These are phyloP conservation scores for Kalmusia sp. DNA, from an alignment of 2,329 filamentous ascomycete genomes.

Conservation along the genomic window DNA sequence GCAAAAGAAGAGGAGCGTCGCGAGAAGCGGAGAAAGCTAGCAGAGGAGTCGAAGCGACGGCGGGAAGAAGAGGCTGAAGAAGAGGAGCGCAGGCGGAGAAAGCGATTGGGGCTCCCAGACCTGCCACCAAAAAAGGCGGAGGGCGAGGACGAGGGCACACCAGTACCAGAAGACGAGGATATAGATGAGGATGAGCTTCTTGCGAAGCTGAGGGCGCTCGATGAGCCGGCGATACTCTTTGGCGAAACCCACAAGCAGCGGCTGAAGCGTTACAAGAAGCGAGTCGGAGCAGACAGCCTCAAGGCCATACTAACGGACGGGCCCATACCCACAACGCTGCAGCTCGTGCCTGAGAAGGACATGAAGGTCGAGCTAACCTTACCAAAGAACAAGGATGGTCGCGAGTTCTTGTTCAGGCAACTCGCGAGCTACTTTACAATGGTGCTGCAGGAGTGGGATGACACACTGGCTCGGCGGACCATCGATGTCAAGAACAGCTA, in stretches of 20 bases:
- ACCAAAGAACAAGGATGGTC: conserved; percentile 68
- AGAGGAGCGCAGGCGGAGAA: conserved; percentile 75
- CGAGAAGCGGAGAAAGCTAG: conserved; percentile 81
- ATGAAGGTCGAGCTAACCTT: conserved; percentile 78
- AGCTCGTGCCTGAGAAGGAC: conserved; percentile 80
- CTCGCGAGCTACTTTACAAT: conserved; percentile 95
- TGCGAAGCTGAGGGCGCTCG: conserved; percentile 71
- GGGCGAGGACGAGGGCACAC: conserved; percentile 52
- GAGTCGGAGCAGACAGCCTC: conserved; percentile 56
- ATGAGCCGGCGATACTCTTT: conserved; percentile 78
- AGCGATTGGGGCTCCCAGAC: conserved; percentile 81
- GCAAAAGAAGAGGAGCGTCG: conserved; percentile 73
- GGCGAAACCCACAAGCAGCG: conserved; percentile 77
- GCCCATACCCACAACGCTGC: conserved; percentile 85
- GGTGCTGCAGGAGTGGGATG: conserved; percentile 88
- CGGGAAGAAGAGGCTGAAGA: conserved; percentile 76
- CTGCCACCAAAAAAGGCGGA: conserved; percentile 60
- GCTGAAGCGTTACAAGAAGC: conserved; percentile 73
- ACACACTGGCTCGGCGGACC: conserved; percentile 70
- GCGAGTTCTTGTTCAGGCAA: conserved; percentile 81
- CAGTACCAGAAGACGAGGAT: conserved; percentile 61
- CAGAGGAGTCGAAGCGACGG: conserved; percentile 76
- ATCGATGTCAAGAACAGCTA: conserved; percentile 71
- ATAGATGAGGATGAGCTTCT: conserved; percentile 75
- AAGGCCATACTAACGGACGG: conserved; percentile 66